These are phyloP conservation scores for Fraxinus cuspidata DNA, from an alignment of 257 asterid species.

Conservation along the genomic window DNA sequence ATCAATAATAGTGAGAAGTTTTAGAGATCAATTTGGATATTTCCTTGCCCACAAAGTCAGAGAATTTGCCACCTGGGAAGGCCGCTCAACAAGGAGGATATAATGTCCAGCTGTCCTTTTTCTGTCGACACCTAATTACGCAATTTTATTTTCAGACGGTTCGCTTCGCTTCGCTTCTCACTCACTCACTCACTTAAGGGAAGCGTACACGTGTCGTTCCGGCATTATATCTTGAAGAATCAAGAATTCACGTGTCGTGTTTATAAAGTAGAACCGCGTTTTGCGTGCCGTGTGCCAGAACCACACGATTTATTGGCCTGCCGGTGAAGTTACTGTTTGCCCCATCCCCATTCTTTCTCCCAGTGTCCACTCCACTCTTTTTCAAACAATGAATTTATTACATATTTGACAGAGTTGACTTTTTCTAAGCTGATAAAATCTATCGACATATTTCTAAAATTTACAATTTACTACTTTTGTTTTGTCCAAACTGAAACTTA, in stretches of 20 bases:
- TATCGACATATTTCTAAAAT: too few species aligned
- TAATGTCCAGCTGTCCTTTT: not conserved
- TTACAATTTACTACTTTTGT: too few species aligned
- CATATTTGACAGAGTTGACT: too few species aligned
- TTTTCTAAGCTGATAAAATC: too few species aligned
- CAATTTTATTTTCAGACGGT: slow-evolving; percentile 2
- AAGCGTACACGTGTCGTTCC: slow-evolving; percentile 25
- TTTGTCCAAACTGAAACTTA: too few species aligned
- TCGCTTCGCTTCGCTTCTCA: not conserved
- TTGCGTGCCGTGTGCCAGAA: slow-evolving; percentile 7
- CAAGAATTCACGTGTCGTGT: slow-evolving; percentile 23
- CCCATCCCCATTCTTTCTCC: not conserved
- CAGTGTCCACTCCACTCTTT: not conserved
- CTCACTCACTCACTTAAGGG: not conserved
- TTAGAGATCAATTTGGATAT: too few species aligned
- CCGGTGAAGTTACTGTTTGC: not conserved
- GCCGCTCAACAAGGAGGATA: not conserved
- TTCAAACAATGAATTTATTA: not conserved
- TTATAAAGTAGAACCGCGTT: not conserved
- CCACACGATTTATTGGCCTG: slow-evolving; percentile 1
- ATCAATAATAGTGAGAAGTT: too few species aligned
- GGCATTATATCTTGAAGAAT: too few species aligned
- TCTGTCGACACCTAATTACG: not conserved
- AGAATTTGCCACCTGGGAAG: slow-evolving; percentile 7
- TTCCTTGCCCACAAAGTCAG: not conserved